A percentile compares a stretch with the other conserved stretches of the same genome.
phyloP scores from a whole-genome alignment of 2,329 filamentous ascomycete genomes.

The Lachnellula occidentalis region DNA sequence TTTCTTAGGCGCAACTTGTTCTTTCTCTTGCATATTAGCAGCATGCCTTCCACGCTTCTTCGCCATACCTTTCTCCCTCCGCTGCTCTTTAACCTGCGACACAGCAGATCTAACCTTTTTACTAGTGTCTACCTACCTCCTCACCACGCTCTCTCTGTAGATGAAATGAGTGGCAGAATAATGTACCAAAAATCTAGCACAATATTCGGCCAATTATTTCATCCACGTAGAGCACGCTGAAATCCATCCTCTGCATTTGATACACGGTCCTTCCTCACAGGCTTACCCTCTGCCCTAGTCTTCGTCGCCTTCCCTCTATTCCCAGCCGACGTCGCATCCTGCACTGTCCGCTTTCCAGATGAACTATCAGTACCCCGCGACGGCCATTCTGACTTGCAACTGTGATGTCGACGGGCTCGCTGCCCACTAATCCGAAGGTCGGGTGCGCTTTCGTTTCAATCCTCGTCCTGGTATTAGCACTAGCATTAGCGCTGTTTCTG shows the following conservation, averaged over 20 bases:
- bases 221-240: too few species aligned
- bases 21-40: not conserved
- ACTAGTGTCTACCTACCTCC: too few species aligned
- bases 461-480: not conserved
- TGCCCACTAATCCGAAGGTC: conserved; percentile 13
- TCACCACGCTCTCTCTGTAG: not conserved
- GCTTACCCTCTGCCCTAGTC: not conserved
- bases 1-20: conserved; percentile 1
- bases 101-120: not conserved
- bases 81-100: not conserved
- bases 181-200: too few species aligned
- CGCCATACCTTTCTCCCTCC: too few species aligned
- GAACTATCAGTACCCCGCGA: not conserved
- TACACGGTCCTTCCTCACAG: not conserved
- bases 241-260: not conserved
- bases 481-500: not conserved
- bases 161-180: too few species aligned
- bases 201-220: too few species aligned
- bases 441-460: conserved; percentile 9
- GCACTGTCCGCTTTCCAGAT: not conserved
- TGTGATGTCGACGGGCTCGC: conserved; percentile 1
- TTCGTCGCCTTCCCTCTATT: conserved; percentile 2
- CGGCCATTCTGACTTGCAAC: not conserved
- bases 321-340: conserved; percentile 2
- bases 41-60: not conserved